Conservation (phyloP, 1,139 yeast species). For the Candida smagusa region DNA sequence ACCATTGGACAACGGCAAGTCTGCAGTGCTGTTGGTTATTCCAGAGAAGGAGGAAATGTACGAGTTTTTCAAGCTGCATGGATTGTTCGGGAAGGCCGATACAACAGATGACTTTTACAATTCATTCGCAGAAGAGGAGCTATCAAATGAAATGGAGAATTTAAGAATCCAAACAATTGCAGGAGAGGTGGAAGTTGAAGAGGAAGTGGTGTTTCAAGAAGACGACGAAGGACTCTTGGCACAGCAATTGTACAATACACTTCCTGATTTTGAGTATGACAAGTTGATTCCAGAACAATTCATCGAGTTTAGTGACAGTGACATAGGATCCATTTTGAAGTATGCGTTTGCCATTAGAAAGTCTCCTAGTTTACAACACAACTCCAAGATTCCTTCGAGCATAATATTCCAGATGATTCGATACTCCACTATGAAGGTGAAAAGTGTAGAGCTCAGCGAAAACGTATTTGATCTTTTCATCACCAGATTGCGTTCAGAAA, state of each 20-base stretch:
- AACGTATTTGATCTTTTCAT: slow-evolving; percentile 59
- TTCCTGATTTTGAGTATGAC: slow-evolving; percentile 46
- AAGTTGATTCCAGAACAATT: slow-evolving; percentile 44
- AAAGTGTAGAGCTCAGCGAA: slow-evolving; percentile 52
- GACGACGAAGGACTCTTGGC: slow-evolving; percentile 34
- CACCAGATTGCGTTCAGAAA: slow-evolving; percentile 57
- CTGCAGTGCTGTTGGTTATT: slow-evolving; percentile 31
- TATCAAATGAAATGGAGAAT: slow-evolving; percentile 41
- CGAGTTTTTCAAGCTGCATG: slow-evolving; percentile 40
- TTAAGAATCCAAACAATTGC: slow-evolving; percentile 51
- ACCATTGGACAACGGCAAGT: slow-evolving; percentile 29
- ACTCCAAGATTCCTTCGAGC: slow-evolving; percentile 65
- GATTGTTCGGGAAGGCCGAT: slow-evolving; percentile 30
- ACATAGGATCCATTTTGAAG: slow-evolving; percentile 59
- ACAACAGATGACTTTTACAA: slow-evolving; percentile 15
- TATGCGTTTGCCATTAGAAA: slow-evolving; percentile 46
- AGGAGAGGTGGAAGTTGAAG: slow-evolving; percentile 21
- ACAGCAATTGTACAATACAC: slow-evolving; percentile 28
- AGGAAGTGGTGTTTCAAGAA: slow-evolving; percentile 25
- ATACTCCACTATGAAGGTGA: slow-evolving; percentile 56
- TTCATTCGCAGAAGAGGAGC: slow-evolving; percentile 27
- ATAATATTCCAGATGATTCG: slow-evolving; percentile 64
- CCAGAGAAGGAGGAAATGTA: slow-evolving; percentile 31
- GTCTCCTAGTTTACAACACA: slow-evolving; percentile 39
- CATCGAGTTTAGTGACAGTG: slow-evolving; percentile 63